Evolutionary conservation across 2,329 filamentous ascomycete species (phyloP).

Genomic region (Plenodomus biglobosus): DNA sequence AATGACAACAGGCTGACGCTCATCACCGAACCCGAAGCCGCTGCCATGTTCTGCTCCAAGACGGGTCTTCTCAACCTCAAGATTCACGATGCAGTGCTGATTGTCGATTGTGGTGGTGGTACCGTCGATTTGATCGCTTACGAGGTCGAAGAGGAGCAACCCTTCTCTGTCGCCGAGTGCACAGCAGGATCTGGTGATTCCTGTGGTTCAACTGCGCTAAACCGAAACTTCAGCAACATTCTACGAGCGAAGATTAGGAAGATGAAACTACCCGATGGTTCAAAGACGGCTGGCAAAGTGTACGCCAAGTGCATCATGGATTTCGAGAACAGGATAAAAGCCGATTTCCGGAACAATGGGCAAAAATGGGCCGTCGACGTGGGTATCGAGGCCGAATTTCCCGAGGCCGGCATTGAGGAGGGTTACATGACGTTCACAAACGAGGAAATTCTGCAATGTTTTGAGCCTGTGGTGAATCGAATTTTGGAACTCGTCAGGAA

Average conservation of each 20-base stretch:
- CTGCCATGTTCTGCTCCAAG: conserved; percentile 97
- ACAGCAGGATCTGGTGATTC: conserved; percentile 97
- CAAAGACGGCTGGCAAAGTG: conserved; percentile 94
- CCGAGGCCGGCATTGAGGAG: conserved; percentile 96
- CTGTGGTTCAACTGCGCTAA: conserved; percentile 95
- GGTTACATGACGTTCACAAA: conserved; percentile 99
- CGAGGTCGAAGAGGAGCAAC: conserved; percentile 95
- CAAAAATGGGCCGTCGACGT: conserved; percentile 99
- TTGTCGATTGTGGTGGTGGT: conserved; percentile 97
- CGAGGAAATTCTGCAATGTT: conserved; percentile 98
- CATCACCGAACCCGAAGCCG: conserved; percentile 94
- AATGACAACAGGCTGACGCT: conserved; percentile 95
- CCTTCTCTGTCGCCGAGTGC: conserved; percentile 95
- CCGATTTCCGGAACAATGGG: conserved; percentile 97
- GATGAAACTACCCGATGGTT: conserved; percentile 97
- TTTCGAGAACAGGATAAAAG: conserved; percentile 99
- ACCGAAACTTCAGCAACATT: conserved; percentile 98
- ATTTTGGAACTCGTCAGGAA: conserved; percentile 95
- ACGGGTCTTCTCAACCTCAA: conserved; percentile 94
- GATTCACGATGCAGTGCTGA: conserved; percentile 96
- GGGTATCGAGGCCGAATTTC: conserved; percentile 96
- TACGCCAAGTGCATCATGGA: conserved; percentile 99
- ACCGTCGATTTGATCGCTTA: conserved; percentile 99
- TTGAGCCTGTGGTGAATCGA: conserved; percentile 95
- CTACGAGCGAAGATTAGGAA: conserved; percentile 96